phyloP scores from a whole-genome alignment of 2,329 filamentous ascomycete genomes.

The Didymella arachidicola region DNA sequence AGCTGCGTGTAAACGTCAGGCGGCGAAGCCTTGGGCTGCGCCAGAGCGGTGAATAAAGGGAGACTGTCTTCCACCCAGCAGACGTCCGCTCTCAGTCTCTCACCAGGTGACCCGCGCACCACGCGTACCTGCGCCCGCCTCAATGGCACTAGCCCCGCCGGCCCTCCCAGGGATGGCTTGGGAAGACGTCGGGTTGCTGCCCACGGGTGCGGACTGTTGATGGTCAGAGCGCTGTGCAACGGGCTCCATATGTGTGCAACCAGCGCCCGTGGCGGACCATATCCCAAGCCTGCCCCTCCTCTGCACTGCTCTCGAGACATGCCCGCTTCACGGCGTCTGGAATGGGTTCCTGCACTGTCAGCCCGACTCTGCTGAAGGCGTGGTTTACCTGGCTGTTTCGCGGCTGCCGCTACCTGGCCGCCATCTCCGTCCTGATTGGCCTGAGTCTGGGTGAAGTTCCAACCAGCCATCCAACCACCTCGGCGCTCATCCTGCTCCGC shows the following conservation, averaged over 20 bases:
- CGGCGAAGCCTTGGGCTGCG: not conserved
- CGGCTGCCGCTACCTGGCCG: slow-evolving; percentile 1
- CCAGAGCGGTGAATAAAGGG: slow-evolving; percentile 10
- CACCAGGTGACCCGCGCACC: slow-evolving; percentile 8
- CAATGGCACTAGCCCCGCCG: slow-evolving; percentile 29
- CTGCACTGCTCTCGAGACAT: slow-evolving; percentile 34
- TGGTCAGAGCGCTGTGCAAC: slow-evolving; percentile 25
- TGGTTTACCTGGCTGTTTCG: slow-evolving; percentile 39
- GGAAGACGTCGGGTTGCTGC: slow-evolving; percentile 21
- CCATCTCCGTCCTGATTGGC: not conserved
- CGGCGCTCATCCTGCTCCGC: slow-evolving; percentile 47
- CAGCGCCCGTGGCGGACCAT: slow-evolving; percentile 1
- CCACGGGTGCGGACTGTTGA: slow-evolving; percentile 18
- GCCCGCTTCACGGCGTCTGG: slow-evolving; percentile 37
- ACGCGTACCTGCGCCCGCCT: slow-evolving; percentile 6
- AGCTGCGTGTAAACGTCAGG: slow-evolving; percentile 10
- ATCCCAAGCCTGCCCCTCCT: slow-evolving; percentile 19
- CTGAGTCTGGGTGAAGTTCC: slow-evolving; percentile 26
- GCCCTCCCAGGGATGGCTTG: slow-evolving; percentile 27
- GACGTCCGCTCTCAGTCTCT: slow-evolving; percentile 3
- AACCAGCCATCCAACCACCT: slow-evolving; percentile 38
- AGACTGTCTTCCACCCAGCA: not conserved
- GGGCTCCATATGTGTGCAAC: slow-evolving; percentile 13
- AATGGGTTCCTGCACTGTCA: slow-evolving; percentile 44
- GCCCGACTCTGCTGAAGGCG: slow-evolving; percentile 39